Conservation (phyloP, 768 basidiomycete genomes). For the Mycena indigotica region DNA sequence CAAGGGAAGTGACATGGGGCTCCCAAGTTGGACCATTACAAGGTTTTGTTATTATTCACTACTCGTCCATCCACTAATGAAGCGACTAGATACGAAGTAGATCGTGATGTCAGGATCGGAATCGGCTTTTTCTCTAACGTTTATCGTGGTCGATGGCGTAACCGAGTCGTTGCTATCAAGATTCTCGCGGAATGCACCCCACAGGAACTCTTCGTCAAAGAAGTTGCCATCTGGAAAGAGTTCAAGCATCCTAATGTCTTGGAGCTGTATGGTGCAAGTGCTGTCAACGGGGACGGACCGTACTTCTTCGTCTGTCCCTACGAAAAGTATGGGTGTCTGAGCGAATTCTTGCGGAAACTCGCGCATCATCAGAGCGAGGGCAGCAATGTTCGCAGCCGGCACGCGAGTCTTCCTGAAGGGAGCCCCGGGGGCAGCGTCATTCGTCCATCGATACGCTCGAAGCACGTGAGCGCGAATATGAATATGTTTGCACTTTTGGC, state of each 20-base stretch:
- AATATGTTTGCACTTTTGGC: slow-evolving; percentile 15
- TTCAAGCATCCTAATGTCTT: slow-evolving; percentile 73
- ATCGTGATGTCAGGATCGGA: slow-evolving; percentile 68
- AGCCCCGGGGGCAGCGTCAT: slow-evolving; percentile 12
- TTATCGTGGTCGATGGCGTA: slow-evolving; percentile 75
- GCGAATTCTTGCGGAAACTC: slow-evolving; percentile 31
- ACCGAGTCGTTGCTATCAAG: slow-evolving; percentile 69
- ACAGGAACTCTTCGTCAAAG: slow-evolving; percentile 64
- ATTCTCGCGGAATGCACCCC: slow-evolving; percentile 65
- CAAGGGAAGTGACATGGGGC: slow-evolving; percentile 36
- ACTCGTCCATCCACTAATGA: not conserved
- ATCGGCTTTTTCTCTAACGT: slow-evolving; percentile 78
- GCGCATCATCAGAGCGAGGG: slow-evolving; percentile 21
- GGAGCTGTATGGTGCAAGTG: slow-evolving; percentile 76
- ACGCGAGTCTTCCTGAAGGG: slow-evolving; percentile 20
- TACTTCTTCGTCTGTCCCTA: slow-evolving; percentile 84
- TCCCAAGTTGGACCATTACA: slow-evolving; percentile 81
- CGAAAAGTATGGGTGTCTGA: slow-evolving; percentile 63
- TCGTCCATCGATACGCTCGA: slow-evolving; percentile 10
- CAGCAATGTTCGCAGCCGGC: slow-evolving; percentile 22
- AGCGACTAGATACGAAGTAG: slow-evolving; percentile 65
- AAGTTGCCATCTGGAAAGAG: slow-evolving; percentile 72
- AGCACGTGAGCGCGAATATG: slow-evolving; percentile 17
- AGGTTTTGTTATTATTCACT: slow-evolving; percentile 37
- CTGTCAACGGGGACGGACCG: slow-evolving; percentile 65